A percentile compares a stretch with the other conserved stretches of the same genome.
These are phyloP conservation scores for Teratosphaeria gauchensis DNA, from an alignment of 2,329 filamentous ascomycete genomes.

Conservation along the genomic window DNA sequence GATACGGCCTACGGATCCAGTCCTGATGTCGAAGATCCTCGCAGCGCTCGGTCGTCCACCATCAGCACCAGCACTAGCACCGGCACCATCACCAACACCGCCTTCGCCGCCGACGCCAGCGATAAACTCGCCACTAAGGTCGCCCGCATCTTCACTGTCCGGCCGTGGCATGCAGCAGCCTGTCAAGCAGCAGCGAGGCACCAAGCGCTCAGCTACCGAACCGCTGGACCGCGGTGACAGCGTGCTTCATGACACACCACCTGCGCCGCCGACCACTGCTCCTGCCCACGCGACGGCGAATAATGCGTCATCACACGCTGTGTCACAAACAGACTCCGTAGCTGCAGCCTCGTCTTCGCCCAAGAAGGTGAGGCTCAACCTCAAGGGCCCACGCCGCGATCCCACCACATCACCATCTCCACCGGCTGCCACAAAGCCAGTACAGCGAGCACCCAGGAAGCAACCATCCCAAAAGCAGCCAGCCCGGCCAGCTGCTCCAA, in stretches of 20 bases:
- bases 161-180: conserved; percentile 4
- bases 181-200: conserved; percentile 2
- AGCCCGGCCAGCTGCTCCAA: background rate
- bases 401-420: background rate
- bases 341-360: background rate
- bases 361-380: conserved; percentile 1
- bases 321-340: background rate
- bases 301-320: background rate
- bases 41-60: background rate
- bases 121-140: background rate
- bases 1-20: background rate
- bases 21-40: background rate
- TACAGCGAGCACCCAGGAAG: background rate
- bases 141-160: background rate
- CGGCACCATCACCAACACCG: too few relatives aligned
- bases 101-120: background rate
- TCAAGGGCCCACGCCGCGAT: background rate
- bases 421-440: background rate
- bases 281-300: background rate
- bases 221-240: background rate
- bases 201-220: conserved; percentile 1
- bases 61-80: background rate
- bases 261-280: background rate
- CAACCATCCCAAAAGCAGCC: background rate
- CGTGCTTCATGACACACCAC: background rate